A percentile compares a stretch with the other conserved stretches of the same genome.
phyloP scores from a whole-genome alignment of 768 basidiomycete genomes.

The Cystofilobasidium macerans region DNA sequence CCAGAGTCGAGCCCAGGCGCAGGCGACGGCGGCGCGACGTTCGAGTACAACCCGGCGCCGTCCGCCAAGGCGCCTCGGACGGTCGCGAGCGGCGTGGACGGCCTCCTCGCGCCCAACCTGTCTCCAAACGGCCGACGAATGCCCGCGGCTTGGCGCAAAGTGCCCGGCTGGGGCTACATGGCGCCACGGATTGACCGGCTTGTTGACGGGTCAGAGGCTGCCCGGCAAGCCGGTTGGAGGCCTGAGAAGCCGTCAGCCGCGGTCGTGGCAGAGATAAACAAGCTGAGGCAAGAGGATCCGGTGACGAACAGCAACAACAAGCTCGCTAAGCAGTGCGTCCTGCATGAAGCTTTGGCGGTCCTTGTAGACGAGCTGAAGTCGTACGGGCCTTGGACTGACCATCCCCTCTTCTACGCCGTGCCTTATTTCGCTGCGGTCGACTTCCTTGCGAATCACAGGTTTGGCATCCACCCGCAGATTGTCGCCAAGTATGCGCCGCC shows the following conservation, averaged over 20 bases:
- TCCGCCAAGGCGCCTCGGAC: neutral
- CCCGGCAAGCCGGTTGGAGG: neutral
- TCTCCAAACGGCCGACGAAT: neutral
- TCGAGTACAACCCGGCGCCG: neutral
- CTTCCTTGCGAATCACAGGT: neutral
- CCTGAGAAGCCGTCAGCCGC: neutral
- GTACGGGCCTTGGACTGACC: neutral
- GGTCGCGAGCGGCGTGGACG: too few relatives aligned
- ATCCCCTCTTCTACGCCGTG: neutral
- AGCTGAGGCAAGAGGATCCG: neutral
- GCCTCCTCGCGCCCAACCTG: neutral
- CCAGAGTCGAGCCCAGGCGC: neutral
- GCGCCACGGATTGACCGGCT: neutral
- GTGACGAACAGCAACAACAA: neutral
- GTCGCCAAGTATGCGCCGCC: neutral
- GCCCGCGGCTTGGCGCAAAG: neutral
- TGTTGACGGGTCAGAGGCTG: neutral
- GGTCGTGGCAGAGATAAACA: neutral
- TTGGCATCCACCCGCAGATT: neutral
- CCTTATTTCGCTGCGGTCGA: neutral
- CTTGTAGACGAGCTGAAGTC: too few relatives aligned
- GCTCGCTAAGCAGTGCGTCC: conserved; percentile 1
- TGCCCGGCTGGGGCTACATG: neutral
- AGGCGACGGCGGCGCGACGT: neutral
- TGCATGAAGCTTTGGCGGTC: too few relatives aligned